Conservation (phyloP, 495 filamentous ascomycete genomes). For the Bryoglossum gracile region DNA sequence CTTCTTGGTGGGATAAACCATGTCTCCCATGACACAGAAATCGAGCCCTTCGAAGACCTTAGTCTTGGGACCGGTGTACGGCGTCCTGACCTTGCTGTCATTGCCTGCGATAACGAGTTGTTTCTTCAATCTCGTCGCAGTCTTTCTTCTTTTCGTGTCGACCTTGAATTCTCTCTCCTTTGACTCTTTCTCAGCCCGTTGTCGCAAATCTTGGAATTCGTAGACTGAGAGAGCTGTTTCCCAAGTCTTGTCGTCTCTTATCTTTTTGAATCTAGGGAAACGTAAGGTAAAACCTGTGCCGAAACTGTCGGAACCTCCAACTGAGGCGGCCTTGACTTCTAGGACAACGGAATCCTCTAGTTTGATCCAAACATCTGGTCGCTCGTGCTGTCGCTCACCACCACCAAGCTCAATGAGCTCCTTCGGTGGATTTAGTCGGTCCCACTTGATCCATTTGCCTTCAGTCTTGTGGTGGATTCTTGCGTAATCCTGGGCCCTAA, state of each 20-base stretch:
- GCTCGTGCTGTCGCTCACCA: constrained; percentile 62
- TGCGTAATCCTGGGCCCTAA: constrained; percentile 77
- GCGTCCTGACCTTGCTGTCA: constrained; percentile 37
- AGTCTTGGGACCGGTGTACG: constrained; percentile 50
- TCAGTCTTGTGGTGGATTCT: constrained; percentile 77
- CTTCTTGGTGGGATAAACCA: constrained; percentile 47
- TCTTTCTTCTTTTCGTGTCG: constrained; percentile 60
- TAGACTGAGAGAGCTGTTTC: constrained; percentile 65
- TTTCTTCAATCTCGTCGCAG: constrained; percentile 55
- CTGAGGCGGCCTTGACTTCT: constrained; percentile 83
- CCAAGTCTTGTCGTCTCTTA: constrained; percentile 82
- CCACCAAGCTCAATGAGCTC: constrained; percentile 78
- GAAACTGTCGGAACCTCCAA: constrained; percentile 67
- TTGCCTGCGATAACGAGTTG: constrained; percentile 69
- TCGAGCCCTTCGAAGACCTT: constrained; percentile 65
- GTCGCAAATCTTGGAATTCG: constrained; percentile 68
- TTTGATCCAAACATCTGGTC: constrained; percentile 89
- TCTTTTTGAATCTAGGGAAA: constrained; percentile 82
- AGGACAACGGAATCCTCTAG: constrained; percentile 83
- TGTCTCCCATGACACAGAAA: constrained; percentile 58
- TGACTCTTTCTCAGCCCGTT: constrained; percentile 59
- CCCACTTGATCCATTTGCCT: constrained; percentile 86
- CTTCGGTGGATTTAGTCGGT: constrained; percentile 68
- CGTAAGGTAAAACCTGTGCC: constrained; percentile 71
- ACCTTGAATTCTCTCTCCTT: constrained; percentile 75